Base-by-base conservation (phyloP, 148 eudicot genomes). In the Spergularia bocconei region DNA sequence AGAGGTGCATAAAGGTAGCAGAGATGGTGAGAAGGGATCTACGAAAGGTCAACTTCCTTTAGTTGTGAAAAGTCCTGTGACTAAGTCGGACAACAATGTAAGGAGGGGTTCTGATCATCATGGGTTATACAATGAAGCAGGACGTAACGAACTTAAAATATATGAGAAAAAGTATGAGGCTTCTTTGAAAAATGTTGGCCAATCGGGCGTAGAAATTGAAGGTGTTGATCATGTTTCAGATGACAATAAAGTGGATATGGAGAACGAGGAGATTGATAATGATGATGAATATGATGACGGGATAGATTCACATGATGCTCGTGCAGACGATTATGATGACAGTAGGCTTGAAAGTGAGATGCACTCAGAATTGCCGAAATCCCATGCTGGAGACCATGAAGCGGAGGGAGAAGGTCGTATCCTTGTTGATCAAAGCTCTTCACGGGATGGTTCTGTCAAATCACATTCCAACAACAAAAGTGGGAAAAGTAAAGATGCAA, bases 201-300 rank as follows among this genome's bases (percentile, higher is more conserved):
- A 84, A 70, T 75, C 82, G 60, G 83, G 69, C 69, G 79, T 65
- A 60, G 83, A 75, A 72, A 80, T 66, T 60, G 78, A 77, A 59
- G 71, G 72, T 66, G 69, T 68, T 59, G 64, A 79, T 41, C 87
- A 78, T 79, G 78, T 58, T 65, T 73, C 84, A 59, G 70, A 72
- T 71, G 88, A 80, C 68, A 81, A 57, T 72, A 82, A 72, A 75
- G 16, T 58, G n/a, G 86, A 78, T 56, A 77, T 72, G 76, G 80
- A 79, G 9, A 80, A 54, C 41, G 84, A 81, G 65, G 88, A 83
- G 12, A 78, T 72, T 72, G 93, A 86, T 80, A 76, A 57, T 73
- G 96, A 88, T 80, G 99, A 92, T 79, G 97, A 87, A 77, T 95
- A 92, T 86, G 96, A 95, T 77, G 97, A 95, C 75, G 96, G 89